A percentile compares a stretch with the other conserved stretches of the same genome.
phyloP scores from a whole-genome alignment of 2,329 filamentous ascomycete genomes.

The Claviceps maximensis region DNA sequence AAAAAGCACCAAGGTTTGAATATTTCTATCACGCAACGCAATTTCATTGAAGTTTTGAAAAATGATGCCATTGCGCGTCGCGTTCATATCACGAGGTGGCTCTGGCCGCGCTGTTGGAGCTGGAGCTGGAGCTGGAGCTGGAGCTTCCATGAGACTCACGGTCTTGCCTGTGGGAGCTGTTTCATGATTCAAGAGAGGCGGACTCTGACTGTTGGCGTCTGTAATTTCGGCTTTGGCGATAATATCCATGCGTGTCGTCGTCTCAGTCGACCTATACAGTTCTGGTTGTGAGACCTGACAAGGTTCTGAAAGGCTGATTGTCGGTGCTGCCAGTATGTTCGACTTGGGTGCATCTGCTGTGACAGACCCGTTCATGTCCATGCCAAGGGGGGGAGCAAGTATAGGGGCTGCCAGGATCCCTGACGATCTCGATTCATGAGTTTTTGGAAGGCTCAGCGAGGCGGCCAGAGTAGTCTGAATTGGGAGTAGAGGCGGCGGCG shows the following conservation, averaged over 20 bases:
- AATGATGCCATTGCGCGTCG: conserved; percentile 39
- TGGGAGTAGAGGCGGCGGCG: conserved; percentile 8
- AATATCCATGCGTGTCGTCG: not conserved
- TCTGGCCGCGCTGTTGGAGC: conserved; percentile 4
- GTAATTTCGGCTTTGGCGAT: not conserved
- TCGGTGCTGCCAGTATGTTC: conserved; percentile 30
- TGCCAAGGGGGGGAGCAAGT: conserved; percentile 22
- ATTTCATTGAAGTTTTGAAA: conserved; percentile 47
- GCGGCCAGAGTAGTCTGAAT: conserved; percentile 8
- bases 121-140: conserved; percentile 9
- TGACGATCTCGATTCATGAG: conserved; percentile 15
- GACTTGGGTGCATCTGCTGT: conserved; percentile 25
- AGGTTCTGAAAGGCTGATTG: conserved; percentile 2
- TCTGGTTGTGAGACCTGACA: not conserved
- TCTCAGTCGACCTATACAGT: not conserved
- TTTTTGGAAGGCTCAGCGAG: conserved; percentile 12
- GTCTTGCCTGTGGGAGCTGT: conserved; percentile 7
- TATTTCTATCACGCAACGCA: conserved; percentile 39
- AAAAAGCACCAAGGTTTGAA: conserved; percentile 47
- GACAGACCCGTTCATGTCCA: conserved; percentile 13
- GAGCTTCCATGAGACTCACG: conserved; percentile 8
- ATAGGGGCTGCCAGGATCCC: conserved; percentile 25
- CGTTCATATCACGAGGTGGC: conserved; percentile 8
- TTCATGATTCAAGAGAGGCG: conserved; percentile 6
- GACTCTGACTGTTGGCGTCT: conserved; percentile 7